Conservation (phyloP, 768 basidiomycete species). For the Rhizopogon sp. region DNA sequence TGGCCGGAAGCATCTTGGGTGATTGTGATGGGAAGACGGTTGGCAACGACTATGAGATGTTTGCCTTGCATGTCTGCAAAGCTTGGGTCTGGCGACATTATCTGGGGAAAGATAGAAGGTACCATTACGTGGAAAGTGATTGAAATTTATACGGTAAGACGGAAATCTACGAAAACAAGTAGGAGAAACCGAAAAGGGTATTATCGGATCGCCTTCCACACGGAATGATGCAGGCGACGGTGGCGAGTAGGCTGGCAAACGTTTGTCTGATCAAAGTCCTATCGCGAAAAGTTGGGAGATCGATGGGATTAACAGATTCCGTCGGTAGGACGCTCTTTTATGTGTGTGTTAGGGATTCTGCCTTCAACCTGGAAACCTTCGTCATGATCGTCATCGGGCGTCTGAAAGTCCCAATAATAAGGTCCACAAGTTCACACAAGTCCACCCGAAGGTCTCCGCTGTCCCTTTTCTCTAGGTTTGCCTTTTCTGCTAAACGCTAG, state of each 20-base stretch:
- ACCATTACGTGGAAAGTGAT: slow-evolving; percentile 12
- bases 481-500: slow-evolving; percentile 1
- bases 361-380: too few species aligned
- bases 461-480: neutral
- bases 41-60: slow-evolving; percentile 93
- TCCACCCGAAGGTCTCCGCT: neutral
- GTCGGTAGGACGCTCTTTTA: neutral
- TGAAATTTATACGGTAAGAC: slow-evolving; percentile 22
- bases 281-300: neutral
- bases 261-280: neutral
- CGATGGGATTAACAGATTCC: neutral
- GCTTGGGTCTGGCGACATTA: slow-evolving; percentile 19
- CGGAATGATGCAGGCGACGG: neutral
- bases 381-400: too few species aligned
- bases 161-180: slow-evolving; percentile 15
- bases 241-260: slow-evolving; percentile 8
- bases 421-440: neutral
- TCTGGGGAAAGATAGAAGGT: slow-evolving; percentile 20
- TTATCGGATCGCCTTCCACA: slow-evolving; percentile 27
- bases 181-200: slow-evolving; percentile 21
- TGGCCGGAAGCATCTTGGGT: slow-evolving; percentile 88
- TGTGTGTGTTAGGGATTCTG: too few species aligned
- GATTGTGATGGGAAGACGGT: slow-evolving; percentile 94
- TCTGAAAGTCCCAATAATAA: neutral
- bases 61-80: slow-evolving; percentile 44